These are phyloP conservation scores for Rossbeevera mucosa DNA, from an alignment of 768 basidiomycete genomes.

Conservation along the genomic window DNA sequence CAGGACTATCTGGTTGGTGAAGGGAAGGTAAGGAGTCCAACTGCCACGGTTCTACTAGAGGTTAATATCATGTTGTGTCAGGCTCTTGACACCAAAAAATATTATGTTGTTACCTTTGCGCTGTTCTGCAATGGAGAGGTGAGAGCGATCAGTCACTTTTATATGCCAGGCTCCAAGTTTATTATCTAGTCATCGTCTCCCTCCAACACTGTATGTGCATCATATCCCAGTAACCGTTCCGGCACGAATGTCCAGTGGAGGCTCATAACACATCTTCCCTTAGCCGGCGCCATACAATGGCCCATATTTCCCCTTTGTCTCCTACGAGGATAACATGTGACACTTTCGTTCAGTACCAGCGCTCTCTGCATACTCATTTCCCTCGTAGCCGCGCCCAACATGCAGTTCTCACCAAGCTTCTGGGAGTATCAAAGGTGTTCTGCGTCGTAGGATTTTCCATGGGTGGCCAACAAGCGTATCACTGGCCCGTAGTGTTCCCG, in stretches of 20 bases:
- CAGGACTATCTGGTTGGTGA: conserved; percentile 50
- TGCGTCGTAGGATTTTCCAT: conserved; percentile 50
- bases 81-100: conserved; percentile 47
- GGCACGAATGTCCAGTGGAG: not conserved
- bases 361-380: not conserved
- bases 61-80: too few relatives aligned
- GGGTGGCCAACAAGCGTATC: conserved; percentile 57
- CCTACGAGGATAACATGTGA: conserved; percentile 58
- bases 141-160: not conserved
- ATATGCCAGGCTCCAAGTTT: not conserved
- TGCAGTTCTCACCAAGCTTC: conserved; percentile 40
- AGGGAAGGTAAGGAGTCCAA: conserved; percentile 37
- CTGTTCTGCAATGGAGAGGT: conserved; percentile 60
- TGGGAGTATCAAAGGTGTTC: conserved; percentile 13
- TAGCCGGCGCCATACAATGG: conserved; percentile 56
- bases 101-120: conserved; percentile 54
- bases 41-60: too few relatives aligned
- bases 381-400: conserved; percentile 47
- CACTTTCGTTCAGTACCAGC: not conserved
- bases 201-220: conserved; percentile 41
- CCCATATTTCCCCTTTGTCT: conserved; percentile 52
- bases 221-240: not conserved
- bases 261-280: not conserved
- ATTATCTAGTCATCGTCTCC: conserved; percentile 51
- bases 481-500: conserved; percentile 56